Evolutionary conservation across 116 monocot species (phyloP).

Genomic region (Iris pallida): DNA sequence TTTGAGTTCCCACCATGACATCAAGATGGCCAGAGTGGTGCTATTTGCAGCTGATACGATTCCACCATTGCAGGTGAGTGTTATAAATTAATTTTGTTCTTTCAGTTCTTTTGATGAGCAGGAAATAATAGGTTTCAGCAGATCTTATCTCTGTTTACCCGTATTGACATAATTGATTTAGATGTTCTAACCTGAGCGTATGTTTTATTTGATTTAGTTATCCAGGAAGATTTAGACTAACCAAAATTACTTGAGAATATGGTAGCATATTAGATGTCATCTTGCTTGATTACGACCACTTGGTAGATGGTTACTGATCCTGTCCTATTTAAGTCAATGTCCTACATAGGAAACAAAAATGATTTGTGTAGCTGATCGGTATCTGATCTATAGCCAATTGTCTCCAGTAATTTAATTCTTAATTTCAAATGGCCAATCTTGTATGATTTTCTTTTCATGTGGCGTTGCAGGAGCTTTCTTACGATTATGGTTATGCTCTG

Average conservation of each 20-base stretch:
- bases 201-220: background rate
- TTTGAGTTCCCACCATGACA: conserved; percentile 64
- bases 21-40: conserved; percentile 68
- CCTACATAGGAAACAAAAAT: background rate
- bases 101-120: background rate
- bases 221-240: background rate
- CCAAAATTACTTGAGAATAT: too few species aligned
- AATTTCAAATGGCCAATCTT: background rate
- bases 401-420: background rate
- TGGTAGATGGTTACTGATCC: background rate
- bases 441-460: background rate
- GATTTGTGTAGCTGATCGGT: background rate
- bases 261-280: background rate
- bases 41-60: conserved; percentile 89
- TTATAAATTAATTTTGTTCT: background rate
- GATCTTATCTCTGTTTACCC: background rate
- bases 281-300: background rate
- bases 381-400: background rate
- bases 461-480: conserved; percentile 65
- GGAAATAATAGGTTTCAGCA: background rate
- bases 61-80: conserved; percentile 75
- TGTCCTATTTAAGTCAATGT: background rate
- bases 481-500: conserved; percentile 84
- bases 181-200: background rate
- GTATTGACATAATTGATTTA: background rate